These are phyloP conservation scores for Articulospora tetracladia DNA, from an alignment of 495 filamentous ascomycete species.

Conservation along the genomic window DNA sequence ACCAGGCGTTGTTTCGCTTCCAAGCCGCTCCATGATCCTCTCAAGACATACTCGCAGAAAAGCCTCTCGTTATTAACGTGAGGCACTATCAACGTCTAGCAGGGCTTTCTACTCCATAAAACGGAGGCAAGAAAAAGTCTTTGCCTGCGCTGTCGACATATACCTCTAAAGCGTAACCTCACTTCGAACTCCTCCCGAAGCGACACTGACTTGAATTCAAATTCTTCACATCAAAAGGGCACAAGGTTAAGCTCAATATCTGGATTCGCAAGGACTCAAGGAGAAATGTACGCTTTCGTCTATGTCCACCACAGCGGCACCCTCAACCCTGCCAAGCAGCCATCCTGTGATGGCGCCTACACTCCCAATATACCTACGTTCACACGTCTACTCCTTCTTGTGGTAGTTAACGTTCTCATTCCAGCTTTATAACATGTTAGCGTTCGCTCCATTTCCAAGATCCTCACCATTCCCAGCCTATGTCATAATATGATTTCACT, in stretches of 20 bases:
- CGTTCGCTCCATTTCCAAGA: not conserved
- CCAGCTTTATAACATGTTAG: conserved; percentile 61
- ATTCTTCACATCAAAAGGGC: not conserved
- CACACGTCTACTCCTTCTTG: conserved; percentile 47
- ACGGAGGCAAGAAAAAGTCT: no score
- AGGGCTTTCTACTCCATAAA: no score
- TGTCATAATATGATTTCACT: no score
- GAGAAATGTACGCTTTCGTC: conserved; percentile 24
- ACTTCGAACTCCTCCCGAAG: not conserved
- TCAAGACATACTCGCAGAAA: no score
- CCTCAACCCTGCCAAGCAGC: not conserved
- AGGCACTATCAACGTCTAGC: no score
- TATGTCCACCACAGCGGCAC: not conserved
- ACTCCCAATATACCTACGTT: not conserved
- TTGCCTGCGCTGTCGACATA: no score
- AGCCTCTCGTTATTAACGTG: no score
- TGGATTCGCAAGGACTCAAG: conserved; percentile 19
- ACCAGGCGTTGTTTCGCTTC: no score
- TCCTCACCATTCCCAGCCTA: not conserved
- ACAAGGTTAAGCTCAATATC: not conserved
- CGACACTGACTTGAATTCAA: not conserved
- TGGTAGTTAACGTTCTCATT: conserved; percentile 93
- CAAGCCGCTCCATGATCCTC: no score
- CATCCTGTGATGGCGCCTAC: not conserved
- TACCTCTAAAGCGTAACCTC: not conserved